A percentile compares a stretch with the other conserved stretches of the same genome.
Evolutionary conservation across 306 rosid species (phyloP).

Genomic region (Dicorynia guianensis): DNA sequence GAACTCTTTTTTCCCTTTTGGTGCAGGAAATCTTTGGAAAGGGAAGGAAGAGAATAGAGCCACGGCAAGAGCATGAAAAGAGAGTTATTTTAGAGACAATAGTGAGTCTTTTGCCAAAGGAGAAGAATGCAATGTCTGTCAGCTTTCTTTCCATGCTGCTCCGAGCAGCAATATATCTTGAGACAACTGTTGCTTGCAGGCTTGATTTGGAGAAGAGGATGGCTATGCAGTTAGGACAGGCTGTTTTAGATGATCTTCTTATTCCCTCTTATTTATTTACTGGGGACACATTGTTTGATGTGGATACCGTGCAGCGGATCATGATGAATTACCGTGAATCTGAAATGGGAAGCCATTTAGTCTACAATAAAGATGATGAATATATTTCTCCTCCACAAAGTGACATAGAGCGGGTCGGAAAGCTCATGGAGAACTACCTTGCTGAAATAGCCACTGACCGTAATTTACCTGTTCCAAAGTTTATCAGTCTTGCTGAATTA

Average conservation of each 20-base stretch:
- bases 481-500: constrained; percentile 70
- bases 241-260: constrained; percentile 84
- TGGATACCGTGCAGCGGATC: constrained; percentile 77
- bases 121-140: constrained; percentile 76
- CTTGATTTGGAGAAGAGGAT: constrained; percentile 90
- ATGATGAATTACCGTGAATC: constrained; percentile 65
- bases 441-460: constrained; percentile 84
- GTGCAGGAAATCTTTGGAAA: constrained; percentile 81
- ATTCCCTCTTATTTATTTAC: constrained; percentile 77
- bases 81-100: constrained; percentile 83
- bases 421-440: constrained; percentile 79
- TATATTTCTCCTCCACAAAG: constrained; percentile 60
- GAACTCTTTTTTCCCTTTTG: constrained; percentile 1
- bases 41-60: constrained; percentile 76
- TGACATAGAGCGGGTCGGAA: constrained; percentile 68
- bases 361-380: constrained; percentile 56
- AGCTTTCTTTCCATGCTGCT: constrained; percentile 89
- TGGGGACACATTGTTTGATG: constrained; percentile 79
- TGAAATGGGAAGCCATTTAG: constrained; percentile 47
- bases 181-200: constrained; percentile 85
- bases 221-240: constrained; percentile 76
- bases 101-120: constrained; percentile 88
- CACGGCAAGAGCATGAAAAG: constrained; percentile 78
- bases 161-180: constrained; percentile 76
- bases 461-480: constrained; percentile 67